Percentiles rank a stretch among this genome's conserved stretches.
Conservation (phyloP, 2,329 filamentous ascomycete genomes). For the Coccinonectria pachysandricola region DNA sequence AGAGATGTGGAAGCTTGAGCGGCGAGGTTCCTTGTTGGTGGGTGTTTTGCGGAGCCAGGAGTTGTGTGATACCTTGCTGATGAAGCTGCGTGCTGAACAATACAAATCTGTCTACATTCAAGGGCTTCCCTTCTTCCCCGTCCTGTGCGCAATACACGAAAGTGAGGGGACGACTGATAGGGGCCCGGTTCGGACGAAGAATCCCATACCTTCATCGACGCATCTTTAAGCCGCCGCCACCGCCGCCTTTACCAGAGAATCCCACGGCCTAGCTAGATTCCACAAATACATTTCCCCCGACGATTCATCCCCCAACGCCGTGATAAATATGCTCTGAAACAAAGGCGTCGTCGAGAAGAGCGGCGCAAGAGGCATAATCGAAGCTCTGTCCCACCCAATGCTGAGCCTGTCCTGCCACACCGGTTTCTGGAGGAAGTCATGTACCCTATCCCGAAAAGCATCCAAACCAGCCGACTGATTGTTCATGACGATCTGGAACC, state of each 20-base stretch:
- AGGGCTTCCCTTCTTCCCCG: no score
- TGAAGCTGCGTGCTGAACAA: no score
- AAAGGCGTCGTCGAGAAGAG: constrained; percentile 20
- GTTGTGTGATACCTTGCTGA: constrained; percentile 23
- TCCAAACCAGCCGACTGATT: constrained; percentile 24
- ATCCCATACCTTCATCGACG: no score
- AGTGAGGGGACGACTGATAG: no score
- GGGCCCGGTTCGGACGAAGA: no score
- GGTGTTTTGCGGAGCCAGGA: constrained; percentile 19
- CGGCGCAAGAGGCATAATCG: constrained; percentile 16
- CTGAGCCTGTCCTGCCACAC: constrained; percentile 19
- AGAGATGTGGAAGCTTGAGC: constrained; percentile 12
- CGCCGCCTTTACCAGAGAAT: constrained; percentile 31
- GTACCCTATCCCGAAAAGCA: constrained; percentile 23
- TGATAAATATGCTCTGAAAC: constrained; percentile 28
- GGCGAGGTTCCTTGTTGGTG: no score
- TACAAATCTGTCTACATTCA: no score
- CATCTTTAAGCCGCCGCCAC: no score
- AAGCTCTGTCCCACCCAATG: constrained; percentile 17
- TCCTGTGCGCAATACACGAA: no score
- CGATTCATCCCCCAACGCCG: constrained; percentile 22
- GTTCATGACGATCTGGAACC: constrained; percentile 30
- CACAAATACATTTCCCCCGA: constrained; percentile 29
- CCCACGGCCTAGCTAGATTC: constrained; percentile 31
- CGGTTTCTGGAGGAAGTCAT: constrained; percentile 22